phyloP scores from a whole-genome alignment of 208 protist species.

The Trypanosoma melophagium region DNA sequence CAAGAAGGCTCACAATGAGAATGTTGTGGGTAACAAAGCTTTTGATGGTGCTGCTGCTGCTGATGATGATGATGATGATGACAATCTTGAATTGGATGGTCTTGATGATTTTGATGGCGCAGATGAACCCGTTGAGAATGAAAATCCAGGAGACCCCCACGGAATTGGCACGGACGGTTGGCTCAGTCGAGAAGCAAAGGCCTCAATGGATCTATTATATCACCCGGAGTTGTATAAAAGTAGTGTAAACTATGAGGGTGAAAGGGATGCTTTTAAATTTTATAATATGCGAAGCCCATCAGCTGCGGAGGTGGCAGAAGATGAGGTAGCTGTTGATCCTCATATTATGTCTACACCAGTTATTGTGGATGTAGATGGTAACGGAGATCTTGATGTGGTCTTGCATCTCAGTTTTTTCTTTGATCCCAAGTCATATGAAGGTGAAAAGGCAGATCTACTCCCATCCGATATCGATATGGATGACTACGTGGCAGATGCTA shows the following conservation, averaged over 20 bases:
- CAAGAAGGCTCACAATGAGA: constrained; percentile 1
- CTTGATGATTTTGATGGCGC: constrained; percentile 23
- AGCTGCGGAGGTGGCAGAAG: constrained; percentile 26
- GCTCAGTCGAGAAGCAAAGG: constrained; percentile 70
- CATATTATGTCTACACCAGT: constrained; percentile 89
- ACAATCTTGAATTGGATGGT: constrained; percentile 22
- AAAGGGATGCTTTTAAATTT: constrained; percentile 41
- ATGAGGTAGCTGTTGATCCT: constrained; percentile 82
- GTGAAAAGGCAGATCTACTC: constrained; percentile 25
- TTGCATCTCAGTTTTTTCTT: constrained; percentile 92
- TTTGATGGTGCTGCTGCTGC: background rate
- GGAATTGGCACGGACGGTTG: constrained; percentile 45
- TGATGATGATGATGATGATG: constrained; percentile 18
- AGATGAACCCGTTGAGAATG: background rate
- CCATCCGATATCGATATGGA: constrained; percentile 40
- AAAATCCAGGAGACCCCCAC: background rate
- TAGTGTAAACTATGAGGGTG: constrained; percentile 27
- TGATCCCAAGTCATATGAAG: constrained; percentile 48
- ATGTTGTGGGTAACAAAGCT: too few relatives aligned
- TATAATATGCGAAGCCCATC: constrained; percentile 32
- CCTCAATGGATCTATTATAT: constrained; percentile 72
- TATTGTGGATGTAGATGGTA: constrained; percentile 81
- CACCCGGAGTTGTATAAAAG: constrained; percentile 65
- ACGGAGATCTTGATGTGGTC: constrained; percentile 86
- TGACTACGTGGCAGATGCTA: constrained; percentile 87